These are phyloP conservation scores for Microcyclospora pomicola DNA, from an alignment of 2,329 filamentous ascomycete species.

Conservation along the genomic window DNA sequence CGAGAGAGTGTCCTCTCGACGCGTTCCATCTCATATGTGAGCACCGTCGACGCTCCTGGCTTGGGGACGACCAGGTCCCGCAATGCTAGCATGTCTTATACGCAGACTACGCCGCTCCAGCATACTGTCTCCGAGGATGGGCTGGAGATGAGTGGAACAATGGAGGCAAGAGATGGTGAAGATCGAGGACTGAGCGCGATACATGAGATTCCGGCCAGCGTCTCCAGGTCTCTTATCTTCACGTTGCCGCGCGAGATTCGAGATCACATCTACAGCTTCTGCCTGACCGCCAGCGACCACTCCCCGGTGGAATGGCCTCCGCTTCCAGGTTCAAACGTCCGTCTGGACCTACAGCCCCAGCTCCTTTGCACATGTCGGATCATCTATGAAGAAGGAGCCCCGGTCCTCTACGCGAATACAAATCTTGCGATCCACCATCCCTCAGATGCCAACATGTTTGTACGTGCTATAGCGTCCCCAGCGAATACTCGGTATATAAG, in stretches of 20 bases:
- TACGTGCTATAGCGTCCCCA: constrained; percentile 17
- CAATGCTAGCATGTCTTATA: constrained; percentile 7
- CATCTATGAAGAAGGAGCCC: constrained; percentile 20
- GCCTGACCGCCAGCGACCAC: constrained; percentile 16
- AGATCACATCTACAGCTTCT: constrained; percentile 21
- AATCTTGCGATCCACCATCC: constrained; percentile 24
- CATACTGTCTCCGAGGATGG: constrained; percentile 14
- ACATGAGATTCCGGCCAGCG: constrained; percentile 16
- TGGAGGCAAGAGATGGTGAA: constrained; percentile 1
- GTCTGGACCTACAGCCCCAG: constrained; percentile 15
- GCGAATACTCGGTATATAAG: constrained; percentile 10
- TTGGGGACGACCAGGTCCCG: constrained; percentile 3
- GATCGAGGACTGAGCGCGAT: constrained; percentile 2
- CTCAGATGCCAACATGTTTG: constrained; percentile 26
- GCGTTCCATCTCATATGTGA: constrained; percentile 22
- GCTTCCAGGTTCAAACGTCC: constrained; percentile 4
- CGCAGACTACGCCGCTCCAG: constrained; percentile 9
- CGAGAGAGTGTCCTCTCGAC: constrained; percentile 22
- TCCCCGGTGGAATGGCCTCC: constrained; percentile 20
- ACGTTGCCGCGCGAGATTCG: constrained; percentile 24
- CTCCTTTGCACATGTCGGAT: constrained; percentile 20
- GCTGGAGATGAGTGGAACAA: constrained; percentile 10
- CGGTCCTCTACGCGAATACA: constrained; percentile 24
- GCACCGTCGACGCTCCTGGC: constrained; percentile 11
- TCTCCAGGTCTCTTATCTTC: constrained; percentile 20